Evolutionary conservation across 345 rosid genomes (phyloP).

Genomic region (Nasturtium officinale): DNA sequence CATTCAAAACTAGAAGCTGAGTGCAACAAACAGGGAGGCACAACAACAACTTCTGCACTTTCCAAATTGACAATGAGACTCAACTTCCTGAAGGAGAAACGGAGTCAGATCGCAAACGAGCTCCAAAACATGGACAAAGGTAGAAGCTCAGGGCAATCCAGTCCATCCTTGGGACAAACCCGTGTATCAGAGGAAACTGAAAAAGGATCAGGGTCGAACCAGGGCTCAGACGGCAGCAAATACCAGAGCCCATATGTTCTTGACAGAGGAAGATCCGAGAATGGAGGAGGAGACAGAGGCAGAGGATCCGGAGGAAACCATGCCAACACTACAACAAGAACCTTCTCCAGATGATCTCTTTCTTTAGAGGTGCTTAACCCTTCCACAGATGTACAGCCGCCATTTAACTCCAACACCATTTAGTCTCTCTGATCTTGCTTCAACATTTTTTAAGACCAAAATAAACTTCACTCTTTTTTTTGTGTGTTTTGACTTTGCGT

Average conservation of each 20-base stretch:
- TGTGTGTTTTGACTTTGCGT: conserved; percentile 12
- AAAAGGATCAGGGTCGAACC: conserved; percentile 26
- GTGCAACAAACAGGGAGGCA: conserved; percentile 53
- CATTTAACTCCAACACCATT: conserved; percentile 28
- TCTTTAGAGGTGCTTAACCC: conserved; percentile 19
- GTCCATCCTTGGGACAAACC: conserved; percentile 27
- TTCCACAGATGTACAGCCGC: conserved; percentile 38
- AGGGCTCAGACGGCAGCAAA: conserved; percentile 12
- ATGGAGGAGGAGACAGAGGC: conserved; percentile 47
- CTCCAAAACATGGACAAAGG: conserved; percentile 61
- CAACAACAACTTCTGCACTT: conserved; percentile 59
- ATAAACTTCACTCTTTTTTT: conserved; percentile 1
- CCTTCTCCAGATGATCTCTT: conserved; percentile 46
- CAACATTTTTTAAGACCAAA: conserved; percentile 8
- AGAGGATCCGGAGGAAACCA: conserved; percentile 44
- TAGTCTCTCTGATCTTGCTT: conserved; percentile 27
- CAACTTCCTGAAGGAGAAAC: conserved; percentile 82
- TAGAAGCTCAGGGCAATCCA: conserved; percentile 28
- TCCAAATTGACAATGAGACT: conserved; percentile 79
- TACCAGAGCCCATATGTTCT: conserved; percentile 34
- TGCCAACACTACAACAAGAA: conserved; percentile 39
- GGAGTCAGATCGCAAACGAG: conserved; percentile 67
- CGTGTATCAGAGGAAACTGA: conserved; percentile 23
- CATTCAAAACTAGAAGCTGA: conserved; percentile 16
- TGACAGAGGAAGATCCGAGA: conserved; percentile 53